These are phyloP conservation scores for Cystobasidium ongulense DNA, from an alignment of 768 basidiomycete species.

Conservation along the genomic window DNA sequence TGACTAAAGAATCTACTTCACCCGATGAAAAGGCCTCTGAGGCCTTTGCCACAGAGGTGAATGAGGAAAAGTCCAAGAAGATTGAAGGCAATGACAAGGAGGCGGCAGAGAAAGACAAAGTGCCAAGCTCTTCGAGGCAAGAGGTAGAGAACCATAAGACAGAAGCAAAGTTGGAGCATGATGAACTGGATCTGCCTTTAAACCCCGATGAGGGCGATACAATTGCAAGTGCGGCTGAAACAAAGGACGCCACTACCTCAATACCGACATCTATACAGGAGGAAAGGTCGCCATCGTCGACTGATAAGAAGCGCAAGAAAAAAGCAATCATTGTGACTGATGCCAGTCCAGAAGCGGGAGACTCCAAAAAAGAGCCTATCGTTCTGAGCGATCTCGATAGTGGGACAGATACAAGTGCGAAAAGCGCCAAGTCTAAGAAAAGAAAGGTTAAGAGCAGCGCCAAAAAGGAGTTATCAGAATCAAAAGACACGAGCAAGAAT, in stretches of 20 bases:
- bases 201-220: slow-evolving; percentile 18
- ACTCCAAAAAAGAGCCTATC: neutral
- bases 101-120: neutral
- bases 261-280: no score
- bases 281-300: no score
- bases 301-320: neutral
- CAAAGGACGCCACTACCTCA: no score
- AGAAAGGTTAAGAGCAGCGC: neutral
- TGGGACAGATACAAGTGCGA: neutral
- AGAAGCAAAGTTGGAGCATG: neutral
- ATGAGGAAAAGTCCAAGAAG: neutral
- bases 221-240: neutral
- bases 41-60: neutral
- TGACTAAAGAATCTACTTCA: neutral
- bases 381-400: neutral
- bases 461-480: no score
- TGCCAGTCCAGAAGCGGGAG: neutral
- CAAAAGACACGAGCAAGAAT: neutral
- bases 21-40: neutral
- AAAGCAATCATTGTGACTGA: neutral
- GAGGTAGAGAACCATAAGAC: neutral
- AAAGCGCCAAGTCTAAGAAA: neutral
- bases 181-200: neutral
- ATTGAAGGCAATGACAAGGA: neutral
- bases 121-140: no score